These are phyloP conservation scores for Waltergamsia citrina DNA, from an alignment of 2,329 filamentous ascomycete species.

Conservation along the genomic window DNA sequence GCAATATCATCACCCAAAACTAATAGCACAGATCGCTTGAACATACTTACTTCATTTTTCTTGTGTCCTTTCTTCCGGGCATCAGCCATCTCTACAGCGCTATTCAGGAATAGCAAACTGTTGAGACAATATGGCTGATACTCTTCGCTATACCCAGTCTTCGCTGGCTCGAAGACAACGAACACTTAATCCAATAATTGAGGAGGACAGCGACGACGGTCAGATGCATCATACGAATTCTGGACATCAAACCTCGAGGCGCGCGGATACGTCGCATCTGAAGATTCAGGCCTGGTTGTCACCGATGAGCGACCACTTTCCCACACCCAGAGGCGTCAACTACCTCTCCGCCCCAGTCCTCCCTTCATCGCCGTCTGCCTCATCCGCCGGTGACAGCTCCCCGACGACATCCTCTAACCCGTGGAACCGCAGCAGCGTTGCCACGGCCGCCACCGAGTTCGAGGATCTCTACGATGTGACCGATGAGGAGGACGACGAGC, in stretches of 20 bases:
- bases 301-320: conserved; percentile 56
- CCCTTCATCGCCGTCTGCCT: conserved; percentile 49
- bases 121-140: conserved; percentile 36
- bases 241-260: conserved; percentile 14
- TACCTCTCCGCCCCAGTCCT: conserved; percentile 55
- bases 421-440: conserved; percentile 54
- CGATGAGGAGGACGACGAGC: conserved; percentile 55
- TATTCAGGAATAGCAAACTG: conserved; percentile 20
- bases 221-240: conserved; percentile 9
- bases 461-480: conserved; percentile 84
- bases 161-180: conserved; percentile 46
- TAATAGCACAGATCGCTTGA: background rate
- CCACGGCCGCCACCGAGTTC: conserved; percentile 63
- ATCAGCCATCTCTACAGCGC: conserved; percentile 3
- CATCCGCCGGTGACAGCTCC: conserved; percentile 41
- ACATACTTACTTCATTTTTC: conserved; percentile 11
- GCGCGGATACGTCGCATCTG: conserved; percentile 27
- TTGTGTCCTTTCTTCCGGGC: background rate
- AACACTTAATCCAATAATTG: conserved; percentile 57
- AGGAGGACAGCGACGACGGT: conserved; percentile 38
- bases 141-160: conserved; percentile 17
- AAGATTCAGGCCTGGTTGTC: conserved; percentile 51
- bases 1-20: too few relatives aligned
- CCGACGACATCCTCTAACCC: conserved; percentile 46
- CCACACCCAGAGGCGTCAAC: conserved; percentile 59